These are phyloP conservation scores for Ruellia speciosa DNA, from an alignment of 305 asterid species.

Conservation along the genomic window DNA sequence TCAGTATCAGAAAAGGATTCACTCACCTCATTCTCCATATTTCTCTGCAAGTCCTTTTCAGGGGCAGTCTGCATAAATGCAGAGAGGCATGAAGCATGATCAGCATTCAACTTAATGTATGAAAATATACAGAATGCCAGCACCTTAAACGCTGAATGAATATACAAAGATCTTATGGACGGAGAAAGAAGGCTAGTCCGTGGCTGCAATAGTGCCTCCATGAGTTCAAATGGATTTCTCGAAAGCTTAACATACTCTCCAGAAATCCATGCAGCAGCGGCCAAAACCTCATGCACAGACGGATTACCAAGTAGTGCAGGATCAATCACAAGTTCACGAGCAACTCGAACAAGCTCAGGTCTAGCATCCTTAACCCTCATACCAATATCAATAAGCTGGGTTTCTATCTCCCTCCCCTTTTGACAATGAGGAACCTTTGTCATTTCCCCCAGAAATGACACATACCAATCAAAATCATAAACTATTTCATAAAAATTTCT, in stretches of 20 bases:
- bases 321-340: conserved; percentile 81
- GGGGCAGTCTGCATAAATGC: conserved; percentile 26
- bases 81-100: conserved; percentile 29
- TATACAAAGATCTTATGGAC: conserved; percentile 69
- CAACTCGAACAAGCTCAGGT: conserved; percentile 66
- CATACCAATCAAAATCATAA: conserved; percentile 88
- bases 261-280: conserved; percentile 86
- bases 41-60: conserved; percentile 26
- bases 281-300: conserved; percentile 55
- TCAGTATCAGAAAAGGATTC: conserved; percentile 37
- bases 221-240: conserved; percentile 69
- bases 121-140: conserved; percentile 51
- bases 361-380: conserved; percentile 96
- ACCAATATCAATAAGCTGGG: conserved; percentile 81
- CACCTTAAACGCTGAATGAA: conserved; percentile 77
- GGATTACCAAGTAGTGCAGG: conserved; percentile 90
- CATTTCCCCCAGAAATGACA: conserved; percentile 82
- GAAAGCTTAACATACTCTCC: conserved; percentile 88
- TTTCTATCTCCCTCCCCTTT: conserved; percentile 70
- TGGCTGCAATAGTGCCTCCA: conserved; percentile 90
- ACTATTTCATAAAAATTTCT: conserved; percentile 68
- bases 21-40: conserved; percentile 27
- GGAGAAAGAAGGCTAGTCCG: conserved; percentile 70
- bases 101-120: conserved; percentile 41
- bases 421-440: conserved; percentile 79